Base-by-base conservation (phyloP, 73 alveolate genomes). In the Strombidium stylifer region DNA sequence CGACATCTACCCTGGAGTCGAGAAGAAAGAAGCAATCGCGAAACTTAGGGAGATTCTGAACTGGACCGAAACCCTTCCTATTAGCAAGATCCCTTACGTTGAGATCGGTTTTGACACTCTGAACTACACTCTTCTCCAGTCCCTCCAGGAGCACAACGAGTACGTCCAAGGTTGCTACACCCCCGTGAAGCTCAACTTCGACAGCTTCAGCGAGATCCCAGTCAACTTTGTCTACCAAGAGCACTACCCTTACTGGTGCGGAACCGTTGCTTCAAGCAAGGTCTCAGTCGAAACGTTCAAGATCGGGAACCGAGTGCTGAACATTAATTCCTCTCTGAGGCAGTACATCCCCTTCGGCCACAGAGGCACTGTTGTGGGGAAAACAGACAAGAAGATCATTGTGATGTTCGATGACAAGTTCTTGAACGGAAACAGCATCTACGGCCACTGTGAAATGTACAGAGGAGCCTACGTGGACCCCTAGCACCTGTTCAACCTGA, bases 351-450 rank as follows among this genome's bases (percentile, higher is more conserved):
- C 92, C 0, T 81, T 81, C 44, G 92, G 86, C 1, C 40, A 15
- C 19, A 21, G 62, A 51, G 92, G 92, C 23, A 81, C 92, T 8
- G 84, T 81, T 4, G 78, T 72, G 3, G 85, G 87, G 14, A 32
- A 66, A 15, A 74, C 87, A 1, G 23, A 23, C 0, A 80, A 74
- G 25, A 46, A 55, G 6, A 30, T 74, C 0, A 41, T 74, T 1
- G 73, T 74, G 2, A 2, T 51, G 18, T 74, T 74, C 48, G 87
- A 74, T 50, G 74, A 74, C 30, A 47, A 72, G 32, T 59, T 16
- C 53, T 45, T 74, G 15, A 42, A 50, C 20, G 72, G 75, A 24
- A 23, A 50, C 0, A 31, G 36, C 50, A 47, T 74, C 0, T 39
- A 40, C 28, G 69, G 65, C 21, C 34, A 18, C 14, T 44, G 81